Percentiles rank a stretch among this genome's conserved stretches.
Conservation (phyloP, 495 filamentous ascomycete genomes). For the Penicillium maclennaniae region DNA sequence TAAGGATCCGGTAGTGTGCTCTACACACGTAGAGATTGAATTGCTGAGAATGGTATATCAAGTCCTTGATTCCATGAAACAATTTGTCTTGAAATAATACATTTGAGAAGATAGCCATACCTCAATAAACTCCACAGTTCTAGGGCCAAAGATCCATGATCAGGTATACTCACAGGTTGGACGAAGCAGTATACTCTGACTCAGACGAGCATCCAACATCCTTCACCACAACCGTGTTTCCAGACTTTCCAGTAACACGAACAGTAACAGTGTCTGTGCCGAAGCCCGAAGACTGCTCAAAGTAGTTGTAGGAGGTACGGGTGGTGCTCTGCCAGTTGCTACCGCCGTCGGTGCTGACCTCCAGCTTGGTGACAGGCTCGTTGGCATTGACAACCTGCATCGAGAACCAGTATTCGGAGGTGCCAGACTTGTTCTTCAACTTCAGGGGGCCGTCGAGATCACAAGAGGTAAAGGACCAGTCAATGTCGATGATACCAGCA, state of each 20-base stretch:
- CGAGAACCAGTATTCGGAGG: constrained; percentile 51
- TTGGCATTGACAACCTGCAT: constrained; percentile 60
- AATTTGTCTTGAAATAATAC: not conserved
- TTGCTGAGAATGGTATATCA: not conserved
- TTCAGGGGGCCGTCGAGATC: constrained; percentile 46
- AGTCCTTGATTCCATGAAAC: not conserved
- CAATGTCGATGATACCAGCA: constrained; percentile 52
- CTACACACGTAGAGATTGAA: too few species aligned
- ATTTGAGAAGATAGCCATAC: not conserved
- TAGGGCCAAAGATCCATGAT: not conserved
- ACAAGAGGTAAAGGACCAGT: constrained; percentile 50
- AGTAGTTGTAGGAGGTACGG: constrained; percentile 55
- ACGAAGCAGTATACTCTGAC: constrained; percentile 19
- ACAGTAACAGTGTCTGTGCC: constrained; percentile 50
- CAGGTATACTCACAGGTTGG: constrained; percentile 21
- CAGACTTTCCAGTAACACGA: constrained; percentile 48
- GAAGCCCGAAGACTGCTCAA: constrained; percentile 52
- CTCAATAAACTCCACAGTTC: not conserved
- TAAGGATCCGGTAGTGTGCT: too few species aligned
- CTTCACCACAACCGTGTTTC: constrained; percentile 34
- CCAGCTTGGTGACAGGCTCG: constrained; percentile 45
- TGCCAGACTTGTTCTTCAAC: constrained; percentile 56
- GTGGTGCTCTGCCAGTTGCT: constrained; percentile 49
- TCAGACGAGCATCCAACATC: constrained; percentile 23
- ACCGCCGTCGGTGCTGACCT: constrained; percentile 56